Percentiles rank a stretch among this genome's conserved stretches.
phyloP scores from a whole-genome alignment of 495 filamentous ascomycete species.

The Tuber melanosporum region DNA sequence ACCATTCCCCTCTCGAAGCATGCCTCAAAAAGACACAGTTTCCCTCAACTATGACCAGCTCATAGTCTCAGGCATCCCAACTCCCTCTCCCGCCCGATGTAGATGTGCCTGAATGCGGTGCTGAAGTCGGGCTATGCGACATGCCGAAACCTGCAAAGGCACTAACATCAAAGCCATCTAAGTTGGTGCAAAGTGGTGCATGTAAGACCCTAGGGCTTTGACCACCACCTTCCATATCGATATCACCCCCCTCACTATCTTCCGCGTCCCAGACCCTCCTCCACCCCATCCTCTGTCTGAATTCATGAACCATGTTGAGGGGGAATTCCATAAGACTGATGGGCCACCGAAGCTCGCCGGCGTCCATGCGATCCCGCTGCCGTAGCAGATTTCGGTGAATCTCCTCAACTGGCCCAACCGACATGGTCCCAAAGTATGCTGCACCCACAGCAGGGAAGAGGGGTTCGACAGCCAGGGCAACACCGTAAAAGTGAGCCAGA shows the following conservation, averaged over 20 bases:
- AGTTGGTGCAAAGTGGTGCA: conserved; percentile 18
- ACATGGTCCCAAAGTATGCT: conserved; percentile 73
- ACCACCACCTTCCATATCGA: conserved; percentile 23
- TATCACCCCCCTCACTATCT: conserved; percentile 16
- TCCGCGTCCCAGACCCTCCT: conserved; percentile 23
- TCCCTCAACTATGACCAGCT: not conserved
- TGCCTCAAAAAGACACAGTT: not conserved
- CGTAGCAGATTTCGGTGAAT: conserved; percentile 58
- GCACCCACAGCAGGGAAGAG: conserved; percentile 86
- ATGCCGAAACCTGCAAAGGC: conserved; percentile 19
- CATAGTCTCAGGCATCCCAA: not conserved
- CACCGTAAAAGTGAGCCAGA: conserved; percentile 84
- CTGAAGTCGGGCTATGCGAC: conserved; percentile 20
- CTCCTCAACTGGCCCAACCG: conserved; percentile 67
- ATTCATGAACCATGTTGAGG: conserved; percentile 55
- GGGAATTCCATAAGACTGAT: conserved; percentile 58
- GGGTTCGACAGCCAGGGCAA: conserved; percentile 77
- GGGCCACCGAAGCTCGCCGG: conserved; percentile 49
- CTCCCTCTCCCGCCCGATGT: conserved; percentile 10
- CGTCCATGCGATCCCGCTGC: conserved; percentile 47
- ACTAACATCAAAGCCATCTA: conserved; percentile 28
- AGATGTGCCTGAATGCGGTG: conserved; percentile 24
- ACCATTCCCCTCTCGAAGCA: not conserved
- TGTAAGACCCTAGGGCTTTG: conserved; percentile 9
- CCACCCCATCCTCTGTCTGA: conserved; percentile 59